A percentile compares a stretch with the other conserved stretches of the same genome.
These are phyloP conservation scores for Triticum timopheevii DNA, from an alignment of 176 grass and related monocot species.

Conservation along the genomic window DNA sequence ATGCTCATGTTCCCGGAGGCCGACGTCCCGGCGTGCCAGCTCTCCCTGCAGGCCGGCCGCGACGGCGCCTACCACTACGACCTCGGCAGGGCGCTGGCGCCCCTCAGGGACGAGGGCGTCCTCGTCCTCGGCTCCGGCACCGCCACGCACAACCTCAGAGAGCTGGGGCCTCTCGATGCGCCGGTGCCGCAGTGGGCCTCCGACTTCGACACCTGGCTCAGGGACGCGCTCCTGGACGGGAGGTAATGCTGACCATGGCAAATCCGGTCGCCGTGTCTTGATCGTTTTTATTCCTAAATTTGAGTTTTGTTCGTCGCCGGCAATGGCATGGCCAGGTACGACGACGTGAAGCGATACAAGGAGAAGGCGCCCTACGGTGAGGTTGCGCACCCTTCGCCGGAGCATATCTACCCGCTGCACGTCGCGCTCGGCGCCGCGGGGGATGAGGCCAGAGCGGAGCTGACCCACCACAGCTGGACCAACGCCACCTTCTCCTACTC, in stretches of 20 bases:
- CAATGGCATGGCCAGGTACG: constrained; percentile 35
- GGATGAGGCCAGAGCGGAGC: constrained; percentile 51
- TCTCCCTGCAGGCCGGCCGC: constrained; percentile 60
- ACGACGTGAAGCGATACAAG: constrained; percentile 61
- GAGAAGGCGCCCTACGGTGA: constrained; percentile 58
- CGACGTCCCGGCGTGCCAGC: constrained; percentile 72
- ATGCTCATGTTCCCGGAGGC: constrained; percentile 86
- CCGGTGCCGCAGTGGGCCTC: constrained; percentile 51
- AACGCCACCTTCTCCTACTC: constrained; percentile 51
- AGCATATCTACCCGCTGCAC: constrained; percentile 86
- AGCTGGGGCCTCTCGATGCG: constrained; percentile 19
- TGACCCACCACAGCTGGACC: constrained; percentile 69
- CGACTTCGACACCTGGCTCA: constrained; percentile 87
- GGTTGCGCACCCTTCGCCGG: constrained; percentile 78
- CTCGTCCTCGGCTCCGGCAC: constrained; percentile 82
- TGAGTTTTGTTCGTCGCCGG: too few species aligned
- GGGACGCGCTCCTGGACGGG: constrained; percentile 55
- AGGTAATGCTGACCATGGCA: constrained; percentile 32
- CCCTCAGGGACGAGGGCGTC: constrained; percentile 61
- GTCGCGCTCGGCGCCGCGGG: constrained; percentile 88
- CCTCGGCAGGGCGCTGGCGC: constrained; percentile 65
- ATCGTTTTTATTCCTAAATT: not conserved
- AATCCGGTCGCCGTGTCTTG: not conserved
- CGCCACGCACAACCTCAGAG: constrained; percentile 71
- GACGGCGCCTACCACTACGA: constrained; percentile 74